Evolutionary conservation across 140 eudicot genomes (phyloP).

Genomic region (Anethum foeniculum): DNA sequence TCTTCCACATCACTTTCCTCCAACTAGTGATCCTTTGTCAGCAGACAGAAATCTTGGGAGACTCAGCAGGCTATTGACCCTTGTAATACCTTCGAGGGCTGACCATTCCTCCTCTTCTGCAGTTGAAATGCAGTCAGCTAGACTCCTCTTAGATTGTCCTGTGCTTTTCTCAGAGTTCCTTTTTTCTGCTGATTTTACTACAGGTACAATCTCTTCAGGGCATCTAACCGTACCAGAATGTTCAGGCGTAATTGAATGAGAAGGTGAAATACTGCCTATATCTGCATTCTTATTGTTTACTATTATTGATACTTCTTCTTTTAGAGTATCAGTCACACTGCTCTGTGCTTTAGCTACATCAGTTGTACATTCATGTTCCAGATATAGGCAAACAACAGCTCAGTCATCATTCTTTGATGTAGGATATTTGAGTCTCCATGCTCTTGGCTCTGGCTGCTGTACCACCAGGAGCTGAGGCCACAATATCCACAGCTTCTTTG

Average conservation of each 20-base stretch:
- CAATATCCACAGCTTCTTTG: conserved; percentile 78
- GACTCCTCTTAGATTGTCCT: conserved; percentile 64
- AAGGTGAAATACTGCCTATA: conserved; percentile 8
- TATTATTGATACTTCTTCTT: conserved; percentile 15
- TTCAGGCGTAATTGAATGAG: conserved; percentile 20
- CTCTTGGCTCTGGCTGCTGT: conserved; percentile 77
- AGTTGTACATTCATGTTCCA: conserved; percentile 25
- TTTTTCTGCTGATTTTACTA: conserved; percentile 31
- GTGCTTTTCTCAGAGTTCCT: conserved; percentile 26
- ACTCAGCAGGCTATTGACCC: conserved; percentile 79
- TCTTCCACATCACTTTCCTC: conserved; percentile 34
- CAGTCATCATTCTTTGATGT: conserved; percentile 84
- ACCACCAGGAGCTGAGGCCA: conserved; percentile 69
- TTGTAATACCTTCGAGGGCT: conserved; percentile 78
- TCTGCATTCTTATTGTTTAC: conserved; percentile 11
- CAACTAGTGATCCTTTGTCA: conserved; percentile 56
- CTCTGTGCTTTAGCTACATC: conserved; percentile 15
- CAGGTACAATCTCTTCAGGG: conserved; percentile 59
- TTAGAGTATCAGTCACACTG: conserved; percentile 2
- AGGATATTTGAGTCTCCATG: conserved; percentile 88
- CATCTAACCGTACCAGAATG: conserved; percentile 31
- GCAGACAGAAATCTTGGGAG: conserved; percentile 59
- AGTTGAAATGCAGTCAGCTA: conserved; percentile 73
- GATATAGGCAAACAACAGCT: conserved; percentile 75
- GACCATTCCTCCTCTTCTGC: conserved; percentile 83